Evolutionary conservation across 2,329 filamentous ascomycete genomes (phyloP).

Genomic region (Stachybotrys elegans): DNA sequence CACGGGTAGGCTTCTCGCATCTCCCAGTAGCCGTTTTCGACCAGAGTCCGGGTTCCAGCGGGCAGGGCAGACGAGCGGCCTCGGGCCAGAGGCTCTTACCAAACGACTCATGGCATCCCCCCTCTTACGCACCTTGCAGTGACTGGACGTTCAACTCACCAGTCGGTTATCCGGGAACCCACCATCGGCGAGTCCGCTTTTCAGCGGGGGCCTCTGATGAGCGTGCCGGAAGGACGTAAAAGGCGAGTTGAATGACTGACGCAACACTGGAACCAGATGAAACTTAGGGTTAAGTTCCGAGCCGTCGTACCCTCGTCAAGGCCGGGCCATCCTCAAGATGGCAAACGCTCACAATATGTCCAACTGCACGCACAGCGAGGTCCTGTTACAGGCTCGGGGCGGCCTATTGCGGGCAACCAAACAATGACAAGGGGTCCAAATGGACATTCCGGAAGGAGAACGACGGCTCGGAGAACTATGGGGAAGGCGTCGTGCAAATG

Average conservation of each 20-base stretch:
- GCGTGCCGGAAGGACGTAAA: slow-evolving; percentile 47
- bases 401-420: slow-evolving; percentile 42
- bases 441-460: slow-evolving; percentile 67
- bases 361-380: slow-evolving; percentile 40
- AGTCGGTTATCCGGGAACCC: slow-evolving; percentile 37
- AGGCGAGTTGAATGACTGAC: slow-evolving; percentile 64
- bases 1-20: slow-evolving; percentile 25
- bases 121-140: slow-evolving; percentile 49
- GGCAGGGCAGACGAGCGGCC: slow-evolving; percentile 69
- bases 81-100: slow-evolving; percentile 69
- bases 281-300: slow-evolving; percentile 98
- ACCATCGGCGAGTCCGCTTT: slow-evolving; percentile 38
- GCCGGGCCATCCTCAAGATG: slow-evolving; percentile 35
- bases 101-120: slow-evolving; percentile 66
- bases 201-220: slow-evolving; percentile 38
- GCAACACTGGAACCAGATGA: slow-evolving; percentile 70
- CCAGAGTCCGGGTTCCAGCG: slow-evolving; percentile 59
- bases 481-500: slow-evolving; percentile 67
- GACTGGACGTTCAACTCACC: slow-evolving; percentile 52
- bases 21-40: slow-evolving; percentile 24
- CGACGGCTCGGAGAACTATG: slow-evolving; percentile 71
- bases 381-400: slow-evolving; percentile 58
- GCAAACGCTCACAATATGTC: slow-evolving; percentile 32
- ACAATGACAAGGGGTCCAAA: slow-evolving; percentile 35
- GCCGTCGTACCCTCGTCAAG: slow-evolving; percentile 52